Base-by-base conservation (phyloP, 108 stramenopile genomes). In the Skeletonema menzelii region DNA sequence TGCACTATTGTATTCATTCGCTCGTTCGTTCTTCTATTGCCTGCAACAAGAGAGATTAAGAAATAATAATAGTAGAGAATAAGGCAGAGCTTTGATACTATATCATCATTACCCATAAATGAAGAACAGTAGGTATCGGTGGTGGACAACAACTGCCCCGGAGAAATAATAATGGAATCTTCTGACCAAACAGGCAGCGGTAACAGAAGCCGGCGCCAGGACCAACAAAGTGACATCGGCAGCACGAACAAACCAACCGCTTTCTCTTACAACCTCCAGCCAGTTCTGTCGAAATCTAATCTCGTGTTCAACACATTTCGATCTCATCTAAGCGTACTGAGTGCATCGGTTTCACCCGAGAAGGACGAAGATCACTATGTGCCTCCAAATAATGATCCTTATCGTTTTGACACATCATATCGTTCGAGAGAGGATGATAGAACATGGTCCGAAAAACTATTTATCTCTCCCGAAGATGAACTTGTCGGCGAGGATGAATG, bases 391-490 rank as follows among this genome's bases (percentile, higher is more conserved):
- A 19, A 24, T 8, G 0, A 53, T 20, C 22, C 2, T 53, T 22
- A 53, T n/a, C 49, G 22, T 53, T 8, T 7, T 7, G 7, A 32
- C 31, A 7, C 31, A 24, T 10, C 31, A 24, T 10, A 53, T n/a
- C 49, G 49, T 22, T 10, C 22, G 22, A 53, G n/a, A 22, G 22
- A 53, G 6, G 22, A 53, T 53, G 49, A 53, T 53, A 53, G 22
- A 22, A 24, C 49, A 53, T 53, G 22, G 22, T 8, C 49, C 1
- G 49, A 53, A 53, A 53, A 53, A 10, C 8, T 53, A 53, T 53
- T 53, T 22, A 8, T 53, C 49, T 53, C 49, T 20, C 49, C 49
- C 22, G 49, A 53, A 53, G 49, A 53, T 53, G 49, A 53, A 53
- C 49, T 53, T 53, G 49, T 53, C 22, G 22, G 8, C 8, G 49